Evolutionary conservation across 352 stramenopile genomes (phyloP), one percentile per base, ranked within the genome.

Genomic region (Pythium periplocum): DNA sequence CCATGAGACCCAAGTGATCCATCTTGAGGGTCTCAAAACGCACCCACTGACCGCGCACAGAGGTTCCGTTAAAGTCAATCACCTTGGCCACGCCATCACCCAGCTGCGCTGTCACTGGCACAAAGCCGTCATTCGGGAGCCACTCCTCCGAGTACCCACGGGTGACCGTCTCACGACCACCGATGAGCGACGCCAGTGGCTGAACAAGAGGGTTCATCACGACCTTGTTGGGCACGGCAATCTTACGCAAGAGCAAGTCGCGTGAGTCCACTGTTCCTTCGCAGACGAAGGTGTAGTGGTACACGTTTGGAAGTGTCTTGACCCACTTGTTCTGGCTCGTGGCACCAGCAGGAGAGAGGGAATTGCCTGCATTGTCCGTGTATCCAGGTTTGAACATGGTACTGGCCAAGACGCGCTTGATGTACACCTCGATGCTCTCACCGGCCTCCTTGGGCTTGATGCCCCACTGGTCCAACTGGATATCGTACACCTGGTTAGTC

Each of bases 271-370:
- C 69, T 7, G 68, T 69, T 48, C 65, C 68, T 9, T 66, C 59
- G 2, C 64, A 69, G 6, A 69, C 64, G 45, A 69, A 80, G 35
- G 64, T 72, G 63, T 71, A 82, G 66, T 85, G 80, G 58, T 73
- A 82, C 2, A 83, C 56, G 40, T 72, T 73, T 7, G 54, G 52
- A 41, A 78, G 55, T 10, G 69, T 83, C 47, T 66, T 59, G 45
- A 83, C 69, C 73, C 73, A 83, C 32, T 40, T 62, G 50, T 66
- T 78, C 31, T 78, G 59, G n/a, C 66, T 62, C 38, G 55, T 63
- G 0, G 73, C 67, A 0, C 73, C 73, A 1, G 51, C 35, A 1
- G 63, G 57, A 2, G 69, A 62, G 34, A 83, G 45, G 34, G 61
- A 67, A 52, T 57, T 76, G 38, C 68, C 60, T 3, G 57, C 69